phyloP scores from a whole-genome alignment of 2,329 filamentous ascomycete species.

The Neofusicoccum laricinum region DNA sequence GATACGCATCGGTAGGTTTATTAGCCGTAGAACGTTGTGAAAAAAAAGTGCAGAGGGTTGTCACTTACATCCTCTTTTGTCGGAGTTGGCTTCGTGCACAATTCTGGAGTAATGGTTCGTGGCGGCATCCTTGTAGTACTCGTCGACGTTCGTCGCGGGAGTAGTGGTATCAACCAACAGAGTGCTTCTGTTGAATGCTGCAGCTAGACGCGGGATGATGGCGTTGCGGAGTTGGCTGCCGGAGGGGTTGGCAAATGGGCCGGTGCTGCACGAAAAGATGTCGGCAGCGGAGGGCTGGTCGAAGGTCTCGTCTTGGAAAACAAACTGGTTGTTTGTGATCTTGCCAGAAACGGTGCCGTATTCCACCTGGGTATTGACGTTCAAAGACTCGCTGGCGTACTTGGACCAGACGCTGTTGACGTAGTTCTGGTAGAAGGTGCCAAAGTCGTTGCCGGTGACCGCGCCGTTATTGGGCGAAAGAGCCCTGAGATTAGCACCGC shows the following conservation, averaged over 20 bases:
- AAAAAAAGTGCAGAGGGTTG: too few relatives aligned
- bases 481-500: conserved; percentile 39
- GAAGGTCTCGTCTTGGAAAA: conserved; percentile 34
- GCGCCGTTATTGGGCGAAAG: conserved; percentile 47
- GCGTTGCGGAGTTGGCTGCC: conserved; percentile 46
- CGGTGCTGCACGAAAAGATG: conserved; percentile 62
- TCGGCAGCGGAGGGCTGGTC: conserved; percentile 42
- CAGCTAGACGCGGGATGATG: conserved; percentile 70
- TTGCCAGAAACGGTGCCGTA: conserved; percentile 53
- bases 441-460: conserved; percentile 48
- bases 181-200: conserved; percentile 72
- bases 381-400: conserved; percentile 46
- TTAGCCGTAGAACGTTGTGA: conserved; percentile 27
- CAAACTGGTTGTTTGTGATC: conserved; percentile 44
- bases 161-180: conserved; percentile 50
- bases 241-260: conserved; percentile 53
- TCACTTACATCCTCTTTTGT: conserved; percentile 50
- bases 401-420: conserved; percentile 51
- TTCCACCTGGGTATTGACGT: conserved; percentile 63
- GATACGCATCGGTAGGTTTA: fast-evolving
- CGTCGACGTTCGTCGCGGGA: conserved; percentile 32
- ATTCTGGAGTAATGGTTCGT: conserved; percentile 60
- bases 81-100: conserved; percentile 58
- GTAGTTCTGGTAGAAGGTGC: conserved; percentile 52
- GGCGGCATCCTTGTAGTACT: conserved; percentile 34